A percentile compares a stretch with the other conserved stretches of the same genome.
Conservation (phyloP, 169 alveolate genomes). For the Neospora caninum region DNA sequence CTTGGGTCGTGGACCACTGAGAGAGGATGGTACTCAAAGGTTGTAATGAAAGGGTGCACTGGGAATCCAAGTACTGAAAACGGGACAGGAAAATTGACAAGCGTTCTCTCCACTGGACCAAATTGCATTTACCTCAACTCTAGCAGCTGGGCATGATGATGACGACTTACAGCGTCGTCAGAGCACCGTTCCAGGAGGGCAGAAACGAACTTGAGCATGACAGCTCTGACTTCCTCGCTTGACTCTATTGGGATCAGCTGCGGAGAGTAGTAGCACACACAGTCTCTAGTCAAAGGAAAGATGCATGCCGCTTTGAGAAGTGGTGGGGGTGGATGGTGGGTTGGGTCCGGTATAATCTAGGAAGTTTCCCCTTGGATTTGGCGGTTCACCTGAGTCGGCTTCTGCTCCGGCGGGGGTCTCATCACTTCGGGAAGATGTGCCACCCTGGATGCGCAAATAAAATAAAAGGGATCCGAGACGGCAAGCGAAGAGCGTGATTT, state of each 20-base stretch:
- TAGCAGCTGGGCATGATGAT: background rate
- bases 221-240: slow-evolving; percentile 64
- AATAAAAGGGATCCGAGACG: background rate
- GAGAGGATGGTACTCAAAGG: no score
- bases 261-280: background rate
- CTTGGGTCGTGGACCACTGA: background rate
- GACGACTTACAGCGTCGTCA: slow-evolving; percentile 29
- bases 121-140: background rate
- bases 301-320: no score
- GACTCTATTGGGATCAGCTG: slow-evolving; percentile 66
- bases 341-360: no score
- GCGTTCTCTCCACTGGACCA: background rate
- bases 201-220: slow-evolving; percentile 34
- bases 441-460: background rate
- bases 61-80: no score
- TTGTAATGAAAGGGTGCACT: no score
- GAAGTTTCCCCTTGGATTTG: no score
- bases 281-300: background rate
- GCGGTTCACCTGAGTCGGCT: slow-evolving; percentile 19
- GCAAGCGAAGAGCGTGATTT: background rate
- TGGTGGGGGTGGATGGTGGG: no score
- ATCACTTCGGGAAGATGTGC: slow-evolving; percentile 67
- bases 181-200: slow-evolving; percentile 48
- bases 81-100: background rate
- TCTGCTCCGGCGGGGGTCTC: slow-evolving; percentile 66